Base-by-base conservation (phyloP, 2,329 filamentous ascomycete species). In the Orbilia quercus region DNA sequence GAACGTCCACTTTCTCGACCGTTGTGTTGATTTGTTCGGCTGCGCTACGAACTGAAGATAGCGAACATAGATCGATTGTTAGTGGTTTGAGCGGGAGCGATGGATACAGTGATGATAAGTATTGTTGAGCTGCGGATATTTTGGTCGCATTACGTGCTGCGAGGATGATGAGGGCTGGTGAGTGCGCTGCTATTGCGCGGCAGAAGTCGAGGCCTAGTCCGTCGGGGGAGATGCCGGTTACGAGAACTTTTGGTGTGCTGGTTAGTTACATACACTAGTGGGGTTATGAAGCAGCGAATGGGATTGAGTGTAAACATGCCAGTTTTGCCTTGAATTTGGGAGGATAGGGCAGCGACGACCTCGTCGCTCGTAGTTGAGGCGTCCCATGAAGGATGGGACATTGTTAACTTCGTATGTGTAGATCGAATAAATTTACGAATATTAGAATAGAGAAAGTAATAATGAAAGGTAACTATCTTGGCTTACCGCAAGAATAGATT, bases 101-200 rank as follows among this genome's bases (percentile, higher is more conserved):
- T 0, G 82, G 80, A 53, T 80, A 65, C 9, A 78, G 59, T 2
- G 77, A 75, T 11, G 63, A 55, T 60, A 85, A 79, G 54, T 78
- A 76, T 2, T 81, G 78, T n/a, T 79, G 79, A 0, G 82, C 81
- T 1, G 80, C 77, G 18, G 81, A 77, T 2, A 82, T 72, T 62
- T 84, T 85, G 12, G 78, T 57, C 3, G 76, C 57, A 48, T 79
- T 83, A 65, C 84, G 84, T 28, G 83, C 82, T 5, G 80, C 82
- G 23, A 85, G 81, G 55, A 84, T 82, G 62, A 86, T 81, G 23
- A 81, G 77, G 1, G 77, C 73, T 0, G 84, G 83, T 0, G 80
- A 77, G 25, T 80, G 80, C 9, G 80, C 76, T 18, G 84, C 83
- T 44, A 84, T 78, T 40, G 79, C 75, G 12, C 78, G 64, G 31